Evolutionary conservation across 352 stramenopile genomes (phyloP).

Genomic region (Phytophthora crassamura): DNA sequence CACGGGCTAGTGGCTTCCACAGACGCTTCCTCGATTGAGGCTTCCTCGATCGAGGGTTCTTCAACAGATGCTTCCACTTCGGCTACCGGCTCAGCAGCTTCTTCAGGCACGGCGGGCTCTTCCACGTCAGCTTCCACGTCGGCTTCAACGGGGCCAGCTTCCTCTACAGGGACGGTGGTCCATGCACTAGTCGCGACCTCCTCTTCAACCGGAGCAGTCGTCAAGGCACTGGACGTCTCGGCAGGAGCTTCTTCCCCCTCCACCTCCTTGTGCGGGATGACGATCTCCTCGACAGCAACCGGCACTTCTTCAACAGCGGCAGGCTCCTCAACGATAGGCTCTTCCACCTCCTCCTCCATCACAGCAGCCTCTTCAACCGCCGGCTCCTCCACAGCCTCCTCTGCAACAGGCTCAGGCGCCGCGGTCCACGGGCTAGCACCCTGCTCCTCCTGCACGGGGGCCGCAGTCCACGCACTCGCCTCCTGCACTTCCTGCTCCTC

Average conservation of each 20-base stretch:
- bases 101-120: slow-evolving; percentile 13
- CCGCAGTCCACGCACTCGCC: slow-evolving; percentile 5
- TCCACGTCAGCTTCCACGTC: slow-evolving; percentile 27
- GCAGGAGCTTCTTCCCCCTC: slow-evolving; percentile 19
- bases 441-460: slow-evolving; percentile 17
- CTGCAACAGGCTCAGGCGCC: slow-evolving; percentile 2
- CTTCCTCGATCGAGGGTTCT: slow-evolving; percentile 7
- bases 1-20: slow-evolving; percentile 12
- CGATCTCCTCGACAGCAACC: slow-evolving; percentile 13
- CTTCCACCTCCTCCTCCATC: slow-evolving; percentile 5
- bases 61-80: slow-evolving; percentile 6
- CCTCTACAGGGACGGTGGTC: slow-evolving; percentile 43
- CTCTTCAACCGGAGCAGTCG: slow-evolving; percentile 12
- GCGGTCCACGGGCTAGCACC: slow-evolving; percentile 11
- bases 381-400: slow-evolving; percentile 18
- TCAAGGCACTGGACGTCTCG: slow-evolving; percentile 21
- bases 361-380: slow-evolving; percentile 10
- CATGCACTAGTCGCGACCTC: slow-evolving; percentile 38
- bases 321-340: slow-evolving; percentile 4
- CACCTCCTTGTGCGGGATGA: not conserved
- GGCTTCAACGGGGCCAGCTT: slow-evolving; percentile 21
- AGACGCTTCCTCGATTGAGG: not conserved
- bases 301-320: slow-evolving; percentile 15
- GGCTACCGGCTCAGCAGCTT: slow-evolving; percentile 27
- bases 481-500: slow-evolving; percentile 1